Conservation (phyloP, 202 grass and related monocot species). For the Carex arenaria region DNA sequence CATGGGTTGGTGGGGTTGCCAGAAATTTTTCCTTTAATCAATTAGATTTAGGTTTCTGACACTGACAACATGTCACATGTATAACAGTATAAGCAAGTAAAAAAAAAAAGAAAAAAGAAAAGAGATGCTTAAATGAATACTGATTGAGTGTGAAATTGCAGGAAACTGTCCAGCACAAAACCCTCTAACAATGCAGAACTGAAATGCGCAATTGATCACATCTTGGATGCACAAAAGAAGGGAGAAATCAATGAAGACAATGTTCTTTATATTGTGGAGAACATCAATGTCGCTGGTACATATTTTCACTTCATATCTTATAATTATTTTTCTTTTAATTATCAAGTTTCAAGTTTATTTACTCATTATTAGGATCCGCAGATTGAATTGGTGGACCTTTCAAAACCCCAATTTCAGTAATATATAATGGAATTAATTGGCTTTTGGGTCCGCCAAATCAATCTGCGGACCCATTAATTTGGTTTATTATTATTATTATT, state of each 20-base stretch:
- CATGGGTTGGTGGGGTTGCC: too few relatives aligned
- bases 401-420: too few relatives aligned
- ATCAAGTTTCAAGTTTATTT: neutral
- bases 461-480: too few relatives aligned
- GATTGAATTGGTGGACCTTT: too few relatives aligned
- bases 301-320: neutral
- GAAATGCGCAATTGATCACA: slow-evolving; percentile 92
- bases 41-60: neutral
- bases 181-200: slow-evolving; percentile 31
- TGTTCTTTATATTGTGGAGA: slow-evolving; percentile 90
- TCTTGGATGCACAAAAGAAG: slow-evolving; percentile 75
- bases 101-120: neutral
- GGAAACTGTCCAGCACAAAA: slow-evolving; percentile 63
- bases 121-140: neutral
- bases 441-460: too few relatives aligned
- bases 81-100: too few relatives aligned
- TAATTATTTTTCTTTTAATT: neutral
- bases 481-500: too few relatives aligned
- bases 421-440: too few relatives aligned
- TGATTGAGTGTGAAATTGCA: slow-evolving; percentile 11
- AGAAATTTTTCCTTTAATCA: too few relatives aligned
- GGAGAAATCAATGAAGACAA: slow-evolving; percentile 96
- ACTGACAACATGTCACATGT: too few relatives aligned
- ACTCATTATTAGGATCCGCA: too few relatives aligned
- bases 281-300: slow-evolving; percentile 90